Base-by-base conservation (phyloP, 2,329 filamentous ascomycete genomes). In the Coleophoma crateriformis region DNA sequence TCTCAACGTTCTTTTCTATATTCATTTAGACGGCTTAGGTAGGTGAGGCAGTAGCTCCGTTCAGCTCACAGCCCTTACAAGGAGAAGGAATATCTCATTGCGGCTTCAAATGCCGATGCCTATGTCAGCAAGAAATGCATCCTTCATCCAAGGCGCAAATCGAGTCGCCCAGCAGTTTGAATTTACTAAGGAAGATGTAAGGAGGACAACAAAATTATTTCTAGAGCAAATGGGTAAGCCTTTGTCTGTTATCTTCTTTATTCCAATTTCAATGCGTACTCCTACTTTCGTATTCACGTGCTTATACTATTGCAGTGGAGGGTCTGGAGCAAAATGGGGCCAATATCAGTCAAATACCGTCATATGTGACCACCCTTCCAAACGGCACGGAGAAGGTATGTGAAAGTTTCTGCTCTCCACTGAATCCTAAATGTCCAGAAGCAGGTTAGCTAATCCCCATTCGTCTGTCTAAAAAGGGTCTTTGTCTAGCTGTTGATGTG, bases 401-500 rank as follows among this genome's bases (percentile, higher is more conserved):
- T 60, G 57, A 19, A 4, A 17, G n/a, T 47, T n/a, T 27, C 12
- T 20, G n/a, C 45, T 12, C 12, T 12, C 4, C n/a, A 3, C 34
- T 4, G 34, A 12, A 37, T 12, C 12, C 34, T 3, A 27, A 27
- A 40, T n/a, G 14, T 15, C 38, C 11, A 50, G 43, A 8, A 38
- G 19, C 14, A 41, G 19, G 19, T 19, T 19, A 19, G 19, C 19
- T 19, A 19, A 19, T 19, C 19, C 19, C 3, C 19, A 19, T 19
- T 19, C 3, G 19, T 19, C 19, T 19, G 19, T 19, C 19, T 17
- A 11, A 33, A 33, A 32, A 46, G 88, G 91, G 91, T 40, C 76
- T 96, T 37, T 96, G 96, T 72, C 83, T 96, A 66, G 91, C 92
- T 37, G 90, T 97, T 57, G 91, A 96, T 64, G 79, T 96, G 11